A percentile compares a stretch with the other conserved stretches of the same genome.
Conservation (phyloP, 2,329 filamentous ascomycete genomes). For the Aureobasidium sp. region DNA sequence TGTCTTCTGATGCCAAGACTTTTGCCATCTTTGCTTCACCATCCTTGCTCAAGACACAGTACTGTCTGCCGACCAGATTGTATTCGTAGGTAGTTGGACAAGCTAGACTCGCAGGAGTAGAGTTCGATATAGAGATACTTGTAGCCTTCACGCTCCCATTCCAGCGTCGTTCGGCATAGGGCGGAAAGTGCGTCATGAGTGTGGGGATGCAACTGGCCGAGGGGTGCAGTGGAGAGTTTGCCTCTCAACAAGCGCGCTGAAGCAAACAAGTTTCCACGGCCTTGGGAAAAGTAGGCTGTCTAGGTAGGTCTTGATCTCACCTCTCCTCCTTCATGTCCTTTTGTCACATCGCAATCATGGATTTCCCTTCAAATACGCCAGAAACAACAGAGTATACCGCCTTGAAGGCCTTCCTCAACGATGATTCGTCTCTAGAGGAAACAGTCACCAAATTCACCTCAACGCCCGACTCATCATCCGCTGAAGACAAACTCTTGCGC, state of each 20-base stretch:
- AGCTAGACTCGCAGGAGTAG: no score
- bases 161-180: background rate
- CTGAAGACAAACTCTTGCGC: constrained; percentile 11
- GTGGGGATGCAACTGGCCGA: background rate
- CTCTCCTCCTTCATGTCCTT: background rate
- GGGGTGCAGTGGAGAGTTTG: background rate
- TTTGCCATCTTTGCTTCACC: no score
- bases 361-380: background rate
- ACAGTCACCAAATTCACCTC: constrained; percentile 1
- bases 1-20: no score
- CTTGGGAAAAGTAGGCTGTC: background rate
- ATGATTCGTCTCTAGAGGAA: background rate
- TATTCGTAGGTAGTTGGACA: no score
- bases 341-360: background rate
- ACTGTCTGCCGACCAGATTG: no score
- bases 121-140: no score
- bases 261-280: background rate
- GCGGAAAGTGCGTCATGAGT: background rate
- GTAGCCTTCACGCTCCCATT: no score
- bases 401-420: constrained; percentile 4
- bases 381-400: background rate
- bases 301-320: background rate
- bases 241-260: no score
- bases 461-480: background rate
- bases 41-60: no score